Conservation (phyloP, 1,284 basidiomycete genomes). For the Heliocybe sulcata region DNA sequence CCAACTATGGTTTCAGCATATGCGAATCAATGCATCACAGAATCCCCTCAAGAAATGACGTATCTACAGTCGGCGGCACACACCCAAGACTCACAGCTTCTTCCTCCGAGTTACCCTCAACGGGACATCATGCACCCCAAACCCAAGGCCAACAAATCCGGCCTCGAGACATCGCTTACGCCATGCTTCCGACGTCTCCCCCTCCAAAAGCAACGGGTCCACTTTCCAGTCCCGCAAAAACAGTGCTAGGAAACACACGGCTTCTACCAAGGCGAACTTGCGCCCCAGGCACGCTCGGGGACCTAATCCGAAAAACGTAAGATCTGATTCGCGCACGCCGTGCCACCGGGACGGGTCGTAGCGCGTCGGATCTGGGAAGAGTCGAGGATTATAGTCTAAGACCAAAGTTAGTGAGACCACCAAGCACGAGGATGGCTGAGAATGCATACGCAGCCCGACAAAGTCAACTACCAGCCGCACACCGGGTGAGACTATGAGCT, state of each 20-base stretch:
- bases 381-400: conserved; percentile 26
- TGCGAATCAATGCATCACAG: no score
- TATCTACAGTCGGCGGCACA: neutral
- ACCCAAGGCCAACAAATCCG: neutral
- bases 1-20: no score
- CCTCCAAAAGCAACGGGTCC: conserved; percentile 10
- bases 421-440: neutral
- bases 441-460: conserved; percentile 42
- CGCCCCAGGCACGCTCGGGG: conserved; percentile 39
- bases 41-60: no score
- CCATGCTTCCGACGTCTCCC: neutral
- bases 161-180: neutral
- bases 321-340: conserved; percentile 13
- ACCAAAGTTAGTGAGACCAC: neutral
- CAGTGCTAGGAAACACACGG: conserved; percentile 41
- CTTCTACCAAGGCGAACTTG: conserved; percentile 45
- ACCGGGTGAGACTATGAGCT: conserved; percentile 11
- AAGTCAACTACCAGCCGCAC: conserved; percentile 37
- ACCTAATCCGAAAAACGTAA: conserved; percentile 36
- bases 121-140: neutral
- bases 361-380: conserved; percentile 30
- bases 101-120: neutral
- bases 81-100: neutral
- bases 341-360: conserved; percentile 35
- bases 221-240: conserved; percentile 46